These are phyloP conservation scores for Candida tetrigidarum DNA, from an alignment of 1,139 yeast genomes.

Conservation along the genomic window DNA sequence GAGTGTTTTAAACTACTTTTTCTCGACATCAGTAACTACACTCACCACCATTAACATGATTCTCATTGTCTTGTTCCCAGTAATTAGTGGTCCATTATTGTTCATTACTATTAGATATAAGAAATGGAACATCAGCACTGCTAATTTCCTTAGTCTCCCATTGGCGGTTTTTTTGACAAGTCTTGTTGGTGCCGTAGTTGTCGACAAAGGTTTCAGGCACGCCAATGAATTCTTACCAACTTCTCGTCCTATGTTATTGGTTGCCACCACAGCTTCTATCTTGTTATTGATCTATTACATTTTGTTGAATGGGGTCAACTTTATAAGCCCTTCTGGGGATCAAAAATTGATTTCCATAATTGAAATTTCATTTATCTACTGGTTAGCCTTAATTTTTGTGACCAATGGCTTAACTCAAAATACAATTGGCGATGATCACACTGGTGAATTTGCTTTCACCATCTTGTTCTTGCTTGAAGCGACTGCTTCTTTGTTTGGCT, in stretches of 20 bases:
- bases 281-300: slow-evolving; percentile 60
- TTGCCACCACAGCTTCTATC: slow-evolving; percentile 46
- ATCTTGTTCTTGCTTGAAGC: slow-evolving; percentile 57
- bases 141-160: slow-evolving; percentile 55
- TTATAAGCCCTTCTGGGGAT: slow-evolving; percentile 59
- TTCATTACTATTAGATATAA: slow-evolving; percentile 47
- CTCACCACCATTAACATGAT: slow-evolving; percentile 53
- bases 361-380: slow-evolving; percentile 57
- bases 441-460: slow-evolving; percentile 63
- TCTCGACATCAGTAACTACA: slow-evolving; percentile 53
- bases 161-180: slow-evolving; percentile 47
- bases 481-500: slow-evolving; percentile 58
- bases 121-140: slow-evolving; percentile 53
- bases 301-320: slow-evolving; percentile 51
- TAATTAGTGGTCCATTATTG: slow-evolving; percentile 52
- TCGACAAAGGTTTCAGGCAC: slow-evolving; percentile 34
- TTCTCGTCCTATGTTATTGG: slow-evolving; percentile 45
- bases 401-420: slow-evolving; percentile 52
- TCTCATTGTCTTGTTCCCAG: slow-evolving; percentile 58
- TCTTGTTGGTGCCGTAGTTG: slow-evolving; percentile 12
- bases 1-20: slow-evolving; percentile 63
- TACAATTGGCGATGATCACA: slow-evolving; percentile 47
- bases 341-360: slow-evolving; percentile 71
- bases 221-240: slow-evolving; percentile 64
- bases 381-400: slow-evolving; percentile 54